These are phyloP conservation scores for Pichia ethanolica DNA, from an alignment of 805 yeast genomes.

Conservation along the genomic window DNA sequence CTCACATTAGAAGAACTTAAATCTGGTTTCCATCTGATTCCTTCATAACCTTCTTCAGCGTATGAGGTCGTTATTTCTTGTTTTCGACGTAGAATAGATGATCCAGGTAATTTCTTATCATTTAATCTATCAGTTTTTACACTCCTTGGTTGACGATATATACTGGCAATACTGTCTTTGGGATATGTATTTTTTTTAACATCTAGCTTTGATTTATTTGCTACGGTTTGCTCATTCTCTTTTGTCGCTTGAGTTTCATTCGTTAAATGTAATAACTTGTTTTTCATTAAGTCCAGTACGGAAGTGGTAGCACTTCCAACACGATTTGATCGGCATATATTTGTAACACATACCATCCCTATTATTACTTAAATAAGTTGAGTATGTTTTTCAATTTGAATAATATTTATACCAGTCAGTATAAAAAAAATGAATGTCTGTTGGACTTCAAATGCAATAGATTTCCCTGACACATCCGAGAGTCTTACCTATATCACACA, in stretches of 20 bases:
- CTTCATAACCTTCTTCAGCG: background rate
- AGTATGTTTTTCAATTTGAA: too few species aligned
- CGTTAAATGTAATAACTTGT: background rate
- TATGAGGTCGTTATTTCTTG: background rate
- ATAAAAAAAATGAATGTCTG: too few species aligned
- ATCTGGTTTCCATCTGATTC: background rate
- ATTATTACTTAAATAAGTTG: too few species aligned
- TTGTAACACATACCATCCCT: too few species aligned
- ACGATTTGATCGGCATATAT: too few species aligned
- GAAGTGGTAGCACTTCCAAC: background rate
- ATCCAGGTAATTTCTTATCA: constrained; percentile 1
- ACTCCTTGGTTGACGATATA: constrained; percentile 1
- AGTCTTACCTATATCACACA: too few species aligned
- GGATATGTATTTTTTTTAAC: too few species aligned
- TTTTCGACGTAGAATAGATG: background rate
- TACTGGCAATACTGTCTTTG: background rate
- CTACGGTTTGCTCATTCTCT: background rate
- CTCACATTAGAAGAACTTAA: constrained; percentile 4
- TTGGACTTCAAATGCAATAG: too few species aligned
- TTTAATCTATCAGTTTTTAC: background rate
- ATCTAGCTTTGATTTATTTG: background rate
- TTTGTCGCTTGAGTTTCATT: background rate
- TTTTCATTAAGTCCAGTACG: constrained; percentile 2
- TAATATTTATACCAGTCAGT: too few species aligned
- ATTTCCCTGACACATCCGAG: too few species aligned